These are phyloP conservation scores for Ceriops zippeliana DNA, from an alignment of 345 rosid species.

Conservation along the genomic window DNA sequence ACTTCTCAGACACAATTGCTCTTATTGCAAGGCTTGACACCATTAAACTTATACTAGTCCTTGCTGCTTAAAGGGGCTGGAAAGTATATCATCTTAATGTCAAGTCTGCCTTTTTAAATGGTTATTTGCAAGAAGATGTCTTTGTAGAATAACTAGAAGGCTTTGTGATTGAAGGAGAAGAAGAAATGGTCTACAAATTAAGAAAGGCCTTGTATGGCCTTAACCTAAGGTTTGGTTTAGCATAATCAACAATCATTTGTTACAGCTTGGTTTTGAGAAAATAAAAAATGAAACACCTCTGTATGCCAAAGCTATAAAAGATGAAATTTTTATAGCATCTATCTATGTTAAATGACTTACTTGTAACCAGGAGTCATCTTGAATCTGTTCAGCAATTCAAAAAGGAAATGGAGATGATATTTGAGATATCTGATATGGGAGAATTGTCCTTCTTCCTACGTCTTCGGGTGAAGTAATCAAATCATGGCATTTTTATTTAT, in stretches of 20 bases:
- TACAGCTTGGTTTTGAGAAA: not conserved
- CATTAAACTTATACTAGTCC: not conserved
- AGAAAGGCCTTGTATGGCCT: not conserved
- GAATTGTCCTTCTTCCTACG: too few species aligned
- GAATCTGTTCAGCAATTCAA: too few species aligned
- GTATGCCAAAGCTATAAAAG: too few species aligned
- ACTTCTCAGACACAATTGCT: not conserved
- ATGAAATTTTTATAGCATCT: too few species aligned
- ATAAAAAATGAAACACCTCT: not conserved
- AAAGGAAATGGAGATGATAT: too few species aligned
- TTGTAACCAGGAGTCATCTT: too few species aligned
- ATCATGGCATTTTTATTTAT: too few species aligned
- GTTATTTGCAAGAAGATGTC: not conserved
- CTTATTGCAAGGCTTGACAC: not conserved
- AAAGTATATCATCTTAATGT: not conserved
- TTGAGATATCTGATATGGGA: too few species aligned
- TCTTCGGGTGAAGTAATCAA: too few species aligned
- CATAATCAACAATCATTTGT: not conserved
- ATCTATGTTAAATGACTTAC: too few species aligned
- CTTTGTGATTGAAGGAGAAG: not conserved
- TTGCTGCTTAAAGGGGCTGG: not conserved
- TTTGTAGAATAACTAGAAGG: not conserved
- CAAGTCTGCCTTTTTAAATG: slow-evolving; percentile 1
- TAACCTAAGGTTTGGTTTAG: not conserved
- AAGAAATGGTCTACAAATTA: not conserved